These are phyloP conservation scores for Stemphylium lycopersici DNA, from an alignment of 2,329 filamentous ascomycete species.

Conservation along the genomic window DNA sequence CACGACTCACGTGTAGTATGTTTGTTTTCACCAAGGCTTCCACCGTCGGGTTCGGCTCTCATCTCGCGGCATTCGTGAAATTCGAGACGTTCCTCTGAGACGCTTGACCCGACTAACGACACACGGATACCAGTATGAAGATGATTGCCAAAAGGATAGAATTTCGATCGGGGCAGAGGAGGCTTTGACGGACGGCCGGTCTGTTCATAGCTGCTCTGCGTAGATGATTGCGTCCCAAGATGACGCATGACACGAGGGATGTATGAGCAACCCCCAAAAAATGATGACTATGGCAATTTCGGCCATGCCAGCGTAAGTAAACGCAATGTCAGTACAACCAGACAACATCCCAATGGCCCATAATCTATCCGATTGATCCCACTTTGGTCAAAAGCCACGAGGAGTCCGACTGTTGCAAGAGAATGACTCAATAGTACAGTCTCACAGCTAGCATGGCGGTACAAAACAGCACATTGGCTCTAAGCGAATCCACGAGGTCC, in stretches of 20 bases:
- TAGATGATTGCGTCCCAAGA: too few relatives aligned
- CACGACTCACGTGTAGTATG: too few relatives aligned
- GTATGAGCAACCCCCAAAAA: not conserved
- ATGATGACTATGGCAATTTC: conserved; percentile 1
- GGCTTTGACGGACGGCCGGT: too few relatives aligned
- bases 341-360: not conserved
- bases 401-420: not conserved
- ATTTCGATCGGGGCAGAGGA: too few relatives aligned
- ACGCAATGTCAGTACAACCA: not conserved
- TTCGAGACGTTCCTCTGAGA: too few relatives aligned
- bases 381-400: conserved; percentile 1
- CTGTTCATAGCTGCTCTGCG: not conserved
- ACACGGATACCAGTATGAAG: too few relatives aligned
- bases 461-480: conserved; percentile 13
- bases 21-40: too few relatives aligned
- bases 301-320: not conserved
- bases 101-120: too few relatives aligned
- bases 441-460: conserved; percentile 3
- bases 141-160: too few relatives aligned
- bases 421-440: not conserved
- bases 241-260: not conserved
- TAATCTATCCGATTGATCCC: not conserved
- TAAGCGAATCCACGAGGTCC: conserved; percentile 11
- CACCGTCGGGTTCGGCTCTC: too few relatives aligned
- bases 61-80: too few relatives aligned